Evolutionary conservation across 2,329 filamentous ascomycete species (phyloP).

Genomic region (Escovopsis sp.): DNA sequence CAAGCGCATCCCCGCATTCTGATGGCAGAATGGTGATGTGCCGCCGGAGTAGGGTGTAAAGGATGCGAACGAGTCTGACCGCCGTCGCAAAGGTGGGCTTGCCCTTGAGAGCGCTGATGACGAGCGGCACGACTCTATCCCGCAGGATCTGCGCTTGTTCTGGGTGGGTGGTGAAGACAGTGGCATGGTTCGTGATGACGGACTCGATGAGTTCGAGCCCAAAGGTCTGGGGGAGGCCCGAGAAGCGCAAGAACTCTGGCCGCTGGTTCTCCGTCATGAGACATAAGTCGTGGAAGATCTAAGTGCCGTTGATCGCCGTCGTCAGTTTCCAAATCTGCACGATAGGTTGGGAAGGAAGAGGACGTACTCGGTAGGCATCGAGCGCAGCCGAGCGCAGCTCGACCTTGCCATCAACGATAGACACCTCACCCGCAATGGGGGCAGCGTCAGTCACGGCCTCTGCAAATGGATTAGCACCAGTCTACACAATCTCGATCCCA

Average conservation of each 20-base stretch:
- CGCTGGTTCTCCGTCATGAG: conserved; percentile 73
- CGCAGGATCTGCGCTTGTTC: conserved; percentile 72
- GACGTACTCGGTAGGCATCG: conserved; percentile 61
- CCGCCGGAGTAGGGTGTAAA: conserved; percentile 66
- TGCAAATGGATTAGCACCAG: conserved; percentile 12
- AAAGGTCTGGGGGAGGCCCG: conserved; percentile 64
- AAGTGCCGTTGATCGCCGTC: background rate
- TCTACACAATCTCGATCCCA: too few species aligned
- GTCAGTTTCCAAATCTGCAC: too few species aligned
- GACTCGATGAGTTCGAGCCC: conserved; percentile 87
- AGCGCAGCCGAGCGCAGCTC: conserved; percentile 60
- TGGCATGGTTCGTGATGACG: conserved; percentile 70
- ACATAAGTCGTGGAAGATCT: conserved; percentile 82
- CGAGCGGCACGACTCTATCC: conserved; percentile 64
- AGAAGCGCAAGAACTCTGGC: conserved; percentile 67
- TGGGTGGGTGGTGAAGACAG: conserved; percentile 59
- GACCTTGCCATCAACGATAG: conserved; percentile 47
- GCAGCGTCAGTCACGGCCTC: conserved; percentile 33
- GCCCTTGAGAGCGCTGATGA: conserved; percentile 63
- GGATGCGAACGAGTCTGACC: conserved; percentile 65
- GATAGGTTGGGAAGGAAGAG: background rate
- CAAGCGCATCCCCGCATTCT: conserved; percentile 72
- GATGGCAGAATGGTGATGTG: conserved; percentile 59
- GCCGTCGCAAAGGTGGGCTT: conserved; percentile 68
- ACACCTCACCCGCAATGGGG: conserved; percentile 49